Evolutionary conservation across 1,284 basidiomycete genomes (phyloP).

Genomic region (Exobasidium cylindrosporum): DNA sequence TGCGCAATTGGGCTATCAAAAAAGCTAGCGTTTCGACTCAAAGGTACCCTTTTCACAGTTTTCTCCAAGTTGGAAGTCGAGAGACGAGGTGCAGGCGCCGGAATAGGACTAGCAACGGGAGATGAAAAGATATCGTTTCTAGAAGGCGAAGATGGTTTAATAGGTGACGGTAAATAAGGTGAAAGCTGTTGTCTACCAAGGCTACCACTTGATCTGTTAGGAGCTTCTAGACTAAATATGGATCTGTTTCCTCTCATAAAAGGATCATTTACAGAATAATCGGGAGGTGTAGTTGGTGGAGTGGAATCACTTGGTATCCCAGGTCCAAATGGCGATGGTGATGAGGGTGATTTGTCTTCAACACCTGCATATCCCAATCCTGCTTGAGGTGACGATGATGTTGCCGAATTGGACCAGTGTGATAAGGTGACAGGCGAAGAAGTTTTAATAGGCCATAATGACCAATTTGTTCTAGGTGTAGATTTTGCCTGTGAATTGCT

Average conservation of each 20-base stretch:
- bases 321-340: conserved; percentile 1
- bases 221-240: not conserved
- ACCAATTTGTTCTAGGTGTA: not conserved
- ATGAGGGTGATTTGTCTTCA: not conserved
- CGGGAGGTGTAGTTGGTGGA: conserved; percentile 8
- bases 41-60: no score
- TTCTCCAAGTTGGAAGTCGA: not conserved
- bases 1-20: conserved; percentile 24
- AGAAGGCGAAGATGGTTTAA: conserved; percentile 17
- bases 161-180: no score
- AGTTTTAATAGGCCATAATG: conserved; percentile 1
- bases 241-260: not conserved
- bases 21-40: conserved; percentile 23
- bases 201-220: no score
- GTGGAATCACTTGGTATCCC: not conserved
- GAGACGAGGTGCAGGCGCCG: conserved; percentile 29
- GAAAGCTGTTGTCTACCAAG: no score
- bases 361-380: not conserved
- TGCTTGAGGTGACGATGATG: not conserved
- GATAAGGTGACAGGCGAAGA: not conserved
- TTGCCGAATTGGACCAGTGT: not conserved
- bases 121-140: conserved; percentile 43
- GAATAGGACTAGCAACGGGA: conserved; percentile 18
- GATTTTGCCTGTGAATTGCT: not conserved
- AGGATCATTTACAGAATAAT: not conserved